Evolutionary conservation across 306 rosid genomes (phyloP).

Genomic region (Malus orientalis): DNA sequence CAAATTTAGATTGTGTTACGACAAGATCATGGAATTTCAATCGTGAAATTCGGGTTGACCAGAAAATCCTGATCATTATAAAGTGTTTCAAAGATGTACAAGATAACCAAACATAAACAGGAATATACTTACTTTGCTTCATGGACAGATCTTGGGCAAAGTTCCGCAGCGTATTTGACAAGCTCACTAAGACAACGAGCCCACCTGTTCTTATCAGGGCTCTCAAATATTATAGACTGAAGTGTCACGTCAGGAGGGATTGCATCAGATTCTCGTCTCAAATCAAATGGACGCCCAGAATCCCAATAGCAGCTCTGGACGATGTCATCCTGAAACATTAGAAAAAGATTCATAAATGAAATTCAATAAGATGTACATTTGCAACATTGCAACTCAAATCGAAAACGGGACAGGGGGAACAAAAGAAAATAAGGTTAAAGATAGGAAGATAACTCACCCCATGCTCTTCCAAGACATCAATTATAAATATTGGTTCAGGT

Average conservation of each 20-base stretch:
- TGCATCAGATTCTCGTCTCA: conserved; percentile 89
- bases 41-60: background rate
- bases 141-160: conserved; percentile 89
- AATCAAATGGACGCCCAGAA: conserved; percentile 88
- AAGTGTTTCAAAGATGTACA: background rate
- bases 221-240: conserved; percentile 96
- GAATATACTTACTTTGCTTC: conserved; percentile 68
- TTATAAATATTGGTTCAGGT: conserved; percentile 86
- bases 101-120: background rate
- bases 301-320: conserved; percentile 98
- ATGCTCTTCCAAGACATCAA: conserved; percentile 97
- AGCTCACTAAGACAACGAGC: conserved; percentile 97
- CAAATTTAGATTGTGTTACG: conserved; percentile 23
- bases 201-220: conserved; percentile 98
- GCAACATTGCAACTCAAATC: conserved; percentile 20
- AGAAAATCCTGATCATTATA: background rate
- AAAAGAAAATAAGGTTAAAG: background rate
- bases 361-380: background rate
- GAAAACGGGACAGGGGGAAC: background rate
- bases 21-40: background rate
- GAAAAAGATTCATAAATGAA: conserved; percentile 18
- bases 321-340: conserved; percentile 78
- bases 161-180: conserved; percentile 89
- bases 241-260: conserved; percentile 87
- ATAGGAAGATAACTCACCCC: conserved; percentile 52